Base-by-base conservation (phyloP, 495 filamentous ascomycete genomes). In the Aspergillus cristatus region DNA sequence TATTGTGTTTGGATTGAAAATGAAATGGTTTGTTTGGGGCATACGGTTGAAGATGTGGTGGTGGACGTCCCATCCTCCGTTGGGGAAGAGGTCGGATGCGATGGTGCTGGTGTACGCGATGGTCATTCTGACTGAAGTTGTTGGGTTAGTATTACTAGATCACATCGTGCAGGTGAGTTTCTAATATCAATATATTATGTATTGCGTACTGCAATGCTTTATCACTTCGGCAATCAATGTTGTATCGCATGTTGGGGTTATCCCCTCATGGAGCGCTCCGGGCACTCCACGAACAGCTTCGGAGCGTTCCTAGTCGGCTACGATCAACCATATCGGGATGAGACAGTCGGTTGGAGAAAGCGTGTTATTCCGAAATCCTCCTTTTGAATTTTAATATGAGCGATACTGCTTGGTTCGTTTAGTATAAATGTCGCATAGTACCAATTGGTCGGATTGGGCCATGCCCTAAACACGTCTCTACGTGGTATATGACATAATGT, bases 11-110 rank as follows among this genome's bases (percentile, higher is more conserved):
- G 35, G 42, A 11, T 44, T 36, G 18, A 38, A 46, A 20, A 41
- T 42, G 34, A 6, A 11, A 11, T 26, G 24, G 24, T 26, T n/a
- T n/a, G n/a, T n/a, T n/a, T n/a, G n/a, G 15, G 3, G 13, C 6
- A 6, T 42, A 53, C 50, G 50, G 10, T 53, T 45, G 22, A 48
- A 54, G 18, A 50, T 50, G 33, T 54, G 47, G 39, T 54, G 44
- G 25, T 54, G 51, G 34, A 48, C 47, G 25, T 55, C 51, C 51
- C 51, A 55, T 28, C 47, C 45, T 10, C 51, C 51, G 14, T 55
- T 38, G n/a, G 51, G 51, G 40, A 55, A 51, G 6, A 47, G 25
- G 12, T 30, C 28, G 3, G 13, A 28, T 10, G n/a, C 24, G 1
- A 35, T 35, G 14, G 13, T 1, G 17, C 17, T 18, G 34, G 20